These are phyloP conservation scores for Pichia kluyveri DNA, from an alignment of 805 yeast species.

Conservation along the genomic window DNA sequence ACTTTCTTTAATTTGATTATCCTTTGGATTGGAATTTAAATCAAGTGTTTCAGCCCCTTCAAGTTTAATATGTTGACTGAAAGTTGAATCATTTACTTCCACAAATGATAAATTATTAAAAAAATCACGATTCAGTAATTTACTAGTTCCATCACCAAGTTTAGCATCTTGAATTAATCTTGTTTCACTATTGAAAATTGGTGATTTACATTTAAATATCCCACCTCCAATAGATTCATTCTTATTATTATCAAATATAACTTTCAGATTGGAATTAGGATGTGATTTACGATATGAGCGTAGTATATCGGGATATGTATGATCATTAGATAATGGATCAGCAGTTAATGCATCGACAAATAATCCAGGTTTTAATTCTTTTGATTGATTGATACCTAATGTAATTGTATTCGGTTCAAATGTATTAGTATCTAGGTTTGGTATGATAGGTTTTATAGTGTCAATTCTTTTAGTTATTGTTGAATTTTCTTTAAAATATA, in stretches of 20 bases:
- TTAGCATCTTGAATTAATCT: constrained; percentile 22
- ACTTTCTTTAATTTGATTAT: not conserved
- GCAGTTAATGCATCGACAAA: constrained; percentile 19
- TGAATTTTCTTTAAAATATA: constrained; percentile 2
- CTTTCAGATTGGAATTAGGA: constrained; percentile 9
- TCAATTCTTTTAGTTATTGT: constrained; percentile 11
- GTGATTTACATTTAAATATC: constrained; percentile 19
- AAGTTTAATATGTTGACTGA: constrained; percentile 6
- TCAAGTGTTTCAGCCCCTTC: constrained; percentile 11
- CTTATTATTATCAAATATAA: constrained; percentile 8
- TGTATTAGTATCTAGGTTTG: not conserved
- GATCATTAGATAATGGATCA: constrained; percentile 24
- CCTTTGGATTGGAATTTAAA: not conserved
- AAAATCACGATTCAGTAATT: constrained; percentile 13
- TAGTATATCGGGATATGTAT: constrained; percentile 13
- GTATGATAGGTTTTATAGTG: constrained; percentile 11
- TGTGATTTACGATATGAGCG: constrained; percentile 5
- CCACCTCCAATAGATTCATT: constrained; percentile 9
- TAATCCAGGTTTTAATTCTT: constrained; percentile 13
- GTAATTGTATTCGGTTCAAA: constrained; percentile 19
- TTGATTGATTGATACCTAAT: constrained; percentile 22
- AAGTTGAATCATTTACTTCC: constrained; percentile 17
- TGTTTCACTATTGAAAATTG: constrained; percentile 21
- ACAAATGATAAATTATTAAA: constrained; percentile 25
- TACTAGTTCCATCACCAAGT: constrained; percentile 15